Percentiles rank a stretch among this genome's conserved stretches.
Conservation (phyloP, 2,329 filamentous ascomycete genomes). For the Neofusicoccum sp. region DNA sequence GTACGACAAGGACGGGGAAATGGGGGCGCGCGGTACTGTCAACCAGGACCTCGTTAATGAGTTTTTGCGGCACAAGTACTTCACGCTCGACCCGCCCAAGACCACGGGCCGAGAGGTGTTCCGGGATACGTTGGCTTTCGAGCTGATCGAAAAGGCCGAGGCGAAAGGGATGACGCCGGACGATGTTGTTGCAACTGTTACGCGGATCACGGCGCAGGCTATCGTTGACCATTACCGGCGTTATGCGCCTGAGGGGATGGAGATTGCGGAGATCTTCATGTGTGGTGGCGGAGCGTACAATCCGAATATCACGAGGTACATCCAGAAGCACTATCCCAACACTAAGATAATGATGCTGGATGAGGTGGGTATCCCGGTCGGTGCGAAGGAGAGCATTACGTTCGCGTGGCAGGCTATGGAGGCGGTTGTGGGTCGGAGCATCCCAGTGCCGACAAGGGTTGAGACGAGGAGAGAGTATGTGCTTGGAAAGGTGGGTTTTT, state of each 20-base stretch:
- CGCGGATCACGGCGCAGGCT: conserved; percentile 58
- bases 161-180: conserved; percentile 47
- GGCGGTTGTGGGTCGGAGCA: conserved; percentile 52
- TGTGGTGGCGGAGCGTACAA: conserved; percentile 60
- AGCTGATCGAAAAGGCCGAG: conserved; percentile 50
- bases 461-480: conserved; percentile 54
- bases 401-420: conserved; percentile 64
- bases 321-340: conserved; percentile 50
- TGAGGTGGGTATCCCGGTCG: conserved; percentile 56
- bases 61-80: conserved; percentile 53
- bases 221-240: conserved; percentile 53
- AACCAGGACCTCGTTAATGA: conserved; percentile 53
- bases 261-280: conserved; percentile 59
- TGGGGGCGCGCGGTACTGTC: conserved; percentile 50
- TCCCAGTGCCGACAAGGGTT: conserved; percentile 55
- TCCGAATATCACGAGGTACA: conserved; percentile 55
- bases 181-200: conserved; percentile 59
- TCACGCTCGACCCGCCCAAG: conserved; percentile 52
- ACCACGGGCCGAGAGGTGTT: conserved; percentile 61
- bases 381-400: conserved; percentile 59
- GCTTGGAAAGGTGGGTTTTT: conserved; percentile 51
- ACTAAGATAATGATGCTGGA: conserved; percentile 56
- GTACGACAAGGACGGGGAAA: conserved; percentile 53
- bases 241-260: conserved; percentile 45
- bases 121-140: conserved; percentile 55